Evolutionary conservation across 1,139 yeast species (phyloP).

Genomic region (Kodamaea arcana): DNA sequence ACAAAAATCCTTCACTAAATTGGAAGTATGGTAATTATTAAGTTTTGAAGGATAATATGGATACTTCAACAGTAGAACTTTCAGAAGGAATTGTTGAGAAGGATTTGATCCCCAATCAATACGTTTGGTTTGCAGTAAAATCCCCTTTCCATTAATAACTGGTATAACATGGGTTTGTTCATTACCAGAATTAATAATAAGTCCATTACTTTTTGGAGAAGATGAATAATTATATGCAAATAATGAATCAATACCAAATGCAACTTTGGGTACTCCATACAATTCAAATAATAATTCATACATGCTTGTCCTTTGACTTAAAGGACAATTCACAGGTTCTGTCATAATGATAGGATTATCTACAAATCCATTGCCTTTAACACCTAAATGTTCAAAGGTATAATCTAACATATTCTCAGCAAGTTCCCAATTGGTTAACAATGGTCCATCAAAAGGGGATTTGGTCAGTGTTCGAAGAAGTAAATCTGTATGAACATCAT

Average conservation of each 20-base stretch:
- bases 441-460: constrained; percentile 82
- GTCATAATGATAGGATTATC: constrained; percentile 81
- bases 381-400: constrained; percentile 74
- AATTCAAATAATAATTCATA: constrained; percentile 82
- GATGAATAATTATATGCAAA: constrained; percentile 63
- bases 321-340: constrained; percentile 70
- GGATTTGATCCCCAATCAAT: constrained; percentile 91
- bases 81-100: constrained; percentile 59
- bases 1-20: constrained; percentile 70
- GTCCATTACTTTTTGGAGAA: constrained; percentile 45
- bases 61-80: constrained; percentile 71
- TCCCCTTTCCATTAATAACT: constrained; percentile 62
- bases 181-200: constrained; percentile 78
- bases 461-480: constrained; percentile 64
- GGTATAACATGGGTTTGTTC: constrained; percentile 85
- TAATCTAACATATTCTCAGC: constrained; percentile 81
- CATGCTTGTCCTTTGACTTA: constrained; percentile 66
- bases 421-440: constrained; percentile 90
- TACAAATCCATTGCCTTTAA: constrained; percentile 46
- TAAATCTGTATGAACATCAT: constrained; percentile 72
- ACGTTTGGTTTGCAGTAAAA: constrained; percentile 67
- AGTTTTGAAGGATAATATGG: constrained; percentile 86
- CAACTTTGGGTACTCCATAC: constrained; percentile 67
- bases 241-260: constrained; percentile 78
- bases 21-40: constrained; percentile 58